Conservation (phyloP, 495 filamentous ascomycete species). For the Corynascus novoguineensis region DNA sequence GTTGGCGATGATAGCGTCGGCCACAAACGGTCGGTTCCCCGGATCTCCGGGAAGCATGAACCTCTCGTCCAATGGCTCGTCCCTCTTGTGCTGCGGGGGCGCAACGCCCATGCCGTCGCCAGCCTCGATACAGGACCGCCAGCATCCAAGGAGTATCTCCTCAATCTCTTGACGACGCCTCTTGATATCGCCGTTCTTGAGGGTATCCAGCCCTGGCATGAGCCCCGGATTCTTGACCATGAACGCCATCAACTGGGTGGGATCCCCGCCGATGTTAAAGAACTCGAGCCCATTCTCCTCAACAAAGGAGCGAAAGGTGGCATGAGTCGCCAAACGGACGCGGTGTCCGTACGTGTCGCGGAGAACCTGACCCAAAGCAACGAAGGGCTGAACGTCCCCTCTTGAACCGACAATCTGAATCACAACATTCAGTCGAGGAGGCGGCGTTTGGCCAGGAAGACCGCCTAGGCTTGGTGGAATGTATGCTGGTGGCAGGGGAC, state of each 20-base stretch:
- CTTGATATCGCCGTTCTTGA: conserved; percentile 61
- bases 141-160: conserved; percentile 57
- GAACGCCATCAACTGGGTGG: conserved; percentile 70
- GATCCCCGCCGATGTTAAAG: conserved; percentile 67
- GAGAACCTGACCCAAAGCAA: conserved; percentile 63
- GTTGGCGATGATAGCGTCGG: conserved; percentile 68
- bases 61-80: conserved; percentile 20
- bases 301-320: conserved; percentile 62
- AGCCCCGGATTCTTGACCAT: conserved; percentile 77
- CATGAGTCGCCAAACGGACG: conserved; percentile 64
- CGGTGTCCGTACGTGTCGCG: conserved; percentile 63
- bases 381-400: conserved; percentile 73
- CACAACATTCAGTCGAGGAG: conserved; percentile 61
- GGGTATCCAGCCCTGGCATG: conserved; percentile 57
- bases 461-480: conserved; percentile 58
- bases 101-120: conserved; percentile 32
- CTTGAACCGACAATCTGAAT: conserved; percentile 74
- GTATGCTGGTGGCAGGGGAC: conserved; percentile 50
- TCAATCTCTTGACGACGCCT: conserved; percentile 55
- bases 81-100: conserved; percentile 10
- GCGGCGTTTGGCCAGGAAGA: conserved; percentile 51
- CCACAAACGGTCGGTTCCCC: conserved; percentile 50
- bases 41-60: conserved; percentile 19
- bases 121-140: conserved; percentile 55
- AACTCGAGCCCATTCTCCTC: conserved; percentile 63